phyloP scores from a whole-genome alignment of 768 basidiomycete species.

The Phylloporus scabripes region DNA sequence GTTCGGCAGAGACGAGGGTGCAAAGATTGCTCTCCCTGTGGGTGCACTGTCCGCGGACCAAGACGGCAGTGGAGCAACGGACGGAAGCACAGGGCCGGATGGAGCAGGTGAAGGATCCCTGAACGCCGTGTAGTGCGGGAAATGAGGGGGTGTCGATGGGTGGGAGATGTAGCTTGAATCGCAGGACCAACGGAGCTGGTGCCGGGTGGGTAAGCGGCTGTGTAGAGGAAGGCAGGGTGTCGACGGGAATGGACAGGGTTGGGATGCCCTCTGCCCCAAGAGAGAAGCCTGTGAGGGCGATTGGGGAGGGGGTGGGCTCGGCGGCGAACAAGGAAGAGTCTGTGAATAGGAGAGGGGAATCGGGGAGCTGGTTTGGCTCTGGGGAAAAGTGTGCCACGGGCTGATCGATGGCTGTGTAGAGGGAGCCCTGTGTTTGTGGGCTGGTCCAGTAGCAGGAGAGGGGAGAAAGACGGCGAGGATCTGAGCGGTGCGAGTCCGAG shows the following conservation, averaged over 20 bases:
- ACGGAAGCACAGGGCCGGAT: conserved; percentile 49
- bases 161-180: conserved; percentile 54
- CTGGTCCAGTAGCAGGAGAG: conserved; percentile 29
- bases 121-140: conserved; percentile 59
- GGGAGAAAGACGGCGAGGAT: conserved; percentile 31
- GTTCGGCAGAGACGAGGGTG: conserved; percentile 37
- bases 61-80: conserved; percentile 60
- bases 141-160: conserved; percentile 48
- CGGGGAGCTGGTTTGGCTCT: conserved; percentile 22
- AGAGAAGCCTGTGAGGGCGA: conserved; percentile 37
- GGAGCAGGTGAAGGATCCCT: conserved; percentile 50
- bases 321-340: conserved; percentile 25
- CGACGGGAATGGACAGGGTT: conserved; percentile 55
- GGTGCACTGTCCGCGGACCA: conserved; percentile 45
- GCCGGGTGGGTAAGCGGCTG: conserved; percentile 33
- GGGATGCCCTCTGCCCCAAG: conserved; percentile 67
- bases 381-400: conserved; percentile 22
- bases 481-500: conserved; percentile 25
- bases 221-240: conserved; percentile 42
- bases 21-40: conserved; percentile 47
- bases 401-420: conserved; percentile 23
- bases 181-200: conserved; percentile 41
- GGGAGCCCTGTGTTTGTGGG: conserved; percentile 17
- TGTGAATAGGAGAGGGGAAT: conserved; percentile 27
- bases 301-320: conserved; percentile 31